Percentiles rank a stretch among this genome's conserved stretches.
phyloP scores from a whole-genome alignment of 768 basidiomycete species.

The Postia placenta region DNA sequence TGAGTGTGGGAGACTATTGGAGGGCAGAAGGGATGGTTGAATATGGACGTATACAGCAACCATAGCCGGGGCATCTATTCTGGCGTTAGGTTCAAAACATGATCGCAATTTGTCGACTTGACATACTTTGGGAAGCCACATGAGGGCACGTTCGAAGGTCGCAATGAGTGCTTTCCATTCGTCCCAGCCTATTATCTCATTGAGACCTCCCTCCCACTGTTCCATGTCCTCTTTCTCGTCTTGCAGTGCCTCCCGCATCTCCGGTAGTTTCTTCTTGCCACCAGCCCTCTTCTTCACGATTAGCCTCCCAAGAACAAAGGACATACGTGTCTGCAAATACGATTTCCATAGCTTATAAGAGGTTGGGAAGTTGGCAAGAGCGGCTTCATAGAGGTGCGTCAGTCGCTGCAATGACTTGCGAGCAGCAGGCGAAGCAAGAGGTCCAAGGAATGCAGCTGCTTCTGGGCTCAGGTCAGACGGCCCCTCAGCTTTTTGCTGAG shows the following conservation, averaged over 20 bases:
- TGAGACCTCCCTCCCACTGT: slow-evolving; percentile 82
- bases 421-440: slow-evolving; percentile 66
- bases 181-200: slow-evolving; percentile 88
- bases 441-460: slow-evolving; percentile 61
- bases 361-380: slow-evolving; percentile 78
- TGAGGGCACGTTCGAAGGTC: slow-evolving; percentile 85
- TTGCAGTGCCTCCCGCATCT: slow-evolving; percentile 84
- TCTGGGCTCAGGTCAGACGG: slow-evolving; percentile 42
- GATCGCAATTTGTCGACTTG: slow-evolving; percentile 1
- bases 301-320: slow-evolving; percentile 78
- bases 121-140: slow-evolving; percentile 89
- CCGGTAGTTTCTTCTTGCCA: slow-evolving; percentile 87
- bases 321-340: slow-evolving; percentile 78
- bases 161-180: slow-evolving; percentile 92
- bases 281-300: slow-evolving; percentile 71
- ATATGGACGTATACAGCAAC: slow-evolving; percentile 88
- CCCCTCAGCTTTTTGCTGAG: slow-evolving; percentile 53
- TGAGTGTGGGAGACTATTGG: slow-evolving; percentile 80
- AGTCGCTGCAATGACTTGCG: slow-evolving; percentile 77
- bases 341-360: slow-evolving; percentile 97
- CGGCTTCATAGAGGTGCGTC: slow-evolving; percentile 91
- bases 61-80: slow-evolving; percentile 85
- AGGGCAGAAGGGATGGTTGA: slow-evolving; percentile 87
- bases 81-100: slow-evolving; percentile 7
- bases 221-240: slow-evolving; percentile 77